These are phyloP conservation scores for Lepidium aucheri DNA, from an alignment of 345 rosid genomes.

Conservation along the genomic window DNA sequence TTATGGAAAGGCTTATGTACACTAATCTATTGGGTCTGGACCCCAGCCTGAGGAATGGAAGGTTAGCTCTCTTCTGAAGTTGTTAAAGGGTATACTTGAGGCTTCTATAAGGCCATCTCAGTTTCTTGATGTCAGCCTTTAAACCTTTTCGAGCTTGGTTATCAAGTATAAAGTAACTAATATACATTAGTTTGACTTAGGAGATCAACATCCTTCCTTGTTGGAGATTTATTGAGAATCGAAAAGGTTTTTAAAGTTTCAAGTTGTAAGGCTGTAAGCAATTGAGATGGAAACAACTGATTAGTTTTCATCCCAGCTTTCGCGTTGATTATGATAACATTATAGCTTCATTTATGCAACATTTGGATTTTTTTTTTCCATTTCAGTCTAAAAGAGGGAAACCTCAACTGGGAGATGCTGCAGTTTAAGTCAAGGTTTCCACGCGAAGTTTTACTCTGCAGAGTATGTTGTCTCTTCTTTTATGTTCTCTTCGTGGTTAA, in stretches of 20 bases:
- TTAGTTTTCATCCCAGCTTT: neutral
- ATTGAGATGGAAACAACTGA: neutral
- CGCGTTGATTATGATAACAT: neutral
- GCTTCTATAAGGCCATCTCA: neutral
- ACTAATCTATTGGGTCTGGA: slow-evolving; percentile 78
- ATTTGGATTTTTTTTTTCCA: slow-evolving; percentile 5
- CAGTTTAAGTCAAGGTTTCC: slow-evolving; percentile 93
- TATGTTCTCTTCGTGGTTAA: neutral
- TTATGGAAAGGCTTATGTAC: slow-evolving; percentile 58
- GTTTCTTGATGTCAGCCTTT: neutral
- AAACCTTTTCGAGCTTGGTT: neutral
- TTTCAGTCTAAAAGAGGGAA: slow-evolving; percentile 85
- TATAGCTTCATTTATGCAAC: neutral
- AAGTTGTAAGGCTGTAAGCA: neutral
- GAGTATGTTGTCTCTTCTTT: slow-evolving; percentile 41
- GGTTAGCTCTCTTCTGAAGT: slow-evolving; percentile 33
- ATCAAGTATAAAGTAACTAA: neutral
- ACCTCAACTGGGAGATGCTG: slow-evolving; percentile 83
- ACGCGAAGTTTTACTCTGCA: slow-evolving; percentile 90
- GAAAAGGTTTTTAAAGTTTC: neutral
- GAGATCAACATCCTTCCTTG: neutral
- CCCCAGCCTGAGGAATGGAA: slow-evolving; percentile 69
- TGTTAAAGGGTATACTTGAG: neutral
- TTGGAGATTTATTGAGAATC: neutral
- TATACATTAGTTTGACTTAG: neutral